Conservation (phyloP, 2,329 filamentous ascomycete genomes). For the Diaporthe ilicicola region DNA sequence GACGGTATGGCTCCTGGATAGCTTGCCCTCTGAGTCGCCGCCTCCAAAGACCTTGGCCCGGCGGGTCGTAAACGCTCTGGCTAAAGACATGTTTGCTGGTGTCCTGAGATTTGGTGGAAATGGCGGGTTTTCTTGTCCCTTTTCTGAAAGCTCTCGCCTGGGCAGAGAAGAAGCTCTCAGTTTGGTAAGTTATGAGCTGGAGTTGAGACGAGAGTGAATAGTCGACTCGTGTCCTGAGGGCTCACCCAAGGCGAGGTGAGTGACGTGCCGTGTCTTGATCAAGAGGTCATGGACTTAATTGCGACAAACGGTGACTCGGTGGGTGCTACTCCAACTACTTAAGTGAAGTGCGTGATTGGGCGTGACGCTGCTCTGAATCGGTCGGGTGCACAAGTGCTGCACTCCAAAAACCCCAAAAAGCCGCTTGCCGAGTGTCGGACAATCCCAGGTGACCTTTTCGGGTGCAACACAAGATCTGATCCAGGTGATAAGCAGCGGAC, state of each 20-base stretch:
- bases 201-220: background rate
- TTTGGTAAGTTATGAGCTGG: background rate
- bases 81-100: constrained; percentile 52
- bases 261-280: constrained; percentile 29
- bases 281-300: constrained; percentile 21
- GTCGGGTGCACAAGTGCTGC: constrained; percentile 26
- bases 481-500: background rate
- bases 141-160: background rate
- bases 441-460: constrained; percentile 31
- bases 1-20: constrained; percentile 60
- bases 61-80: constrained; percentile 77
- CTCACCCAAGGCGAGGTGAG: background rate
- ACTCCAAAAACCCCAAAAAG: constrained; percentile 23
- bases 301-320: constrained; percentile 21
- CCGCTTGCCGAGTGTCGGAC: constrained; percentile 25
- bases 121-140: background rate
- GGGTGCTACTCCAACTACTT: constrained; percentile 24
- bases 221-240: background rate
- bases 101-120: background rate
- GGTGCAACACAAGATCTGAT: constrained; percentile 22
- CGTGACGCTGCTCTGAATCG: constrained; percentile 22
- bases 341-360: constrained; percentile 20
- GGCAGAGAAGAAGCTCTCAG: background rate
- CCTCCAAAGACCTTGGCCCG: constrained; percentile 62
- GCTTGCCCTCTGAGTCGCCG: constrained; percentile 43